Conservation (phyloP, 345 rosid species). For the Eucalyptus guilfoylei region DNA sequence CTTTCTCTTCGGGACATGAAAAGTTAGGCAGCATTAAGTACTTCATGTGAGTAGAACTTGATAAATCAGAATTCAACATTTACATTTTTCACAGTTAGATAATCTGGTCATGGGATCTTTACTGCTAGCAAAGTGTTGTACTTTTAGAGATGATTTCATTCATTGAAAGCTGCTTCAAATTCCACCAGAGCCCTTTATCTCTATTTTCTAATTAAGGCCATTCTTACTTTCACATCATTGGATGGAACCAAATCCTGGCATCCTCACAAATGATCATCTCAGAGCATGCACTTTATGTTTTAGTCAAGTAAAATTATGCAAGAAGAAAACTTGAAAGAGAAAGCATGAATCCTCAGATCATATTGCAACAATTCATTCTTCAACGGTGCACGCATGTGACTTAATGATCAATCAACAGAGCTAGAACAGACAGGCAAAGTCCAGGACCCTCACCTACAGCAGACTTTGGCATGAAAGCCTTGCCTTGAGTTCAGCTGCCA, state of each 20-base stretch:
- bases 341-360: not conserved
- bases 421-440: not conserved
- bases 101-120: not conserved
- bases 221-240: not conserved
- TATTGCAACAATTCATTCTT: not conserved
- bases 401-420: not conserved
- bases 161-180: not conserved
- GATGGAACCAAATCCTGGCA: not conserved
- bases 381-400: not conserved
- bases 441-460: conserved; percentile 9
- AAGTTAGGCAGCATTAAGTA: not conserved
- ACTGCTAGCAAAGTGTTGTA: not conserved
- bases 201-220: not conserved
- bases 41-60: not conserved
- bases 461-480: conserved; percentile 33
- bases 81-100: not conserved
- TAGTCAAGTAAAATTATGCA: not conserved
- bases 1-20: not conserved
- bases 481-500: conserved; percentile 61
- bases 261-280: not conserved
- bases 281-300: not conserved
- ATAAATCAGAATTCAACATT: not conserved
- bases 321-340: not conserved
- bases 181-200: not conserved
- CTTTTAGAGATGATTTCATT: not conserved